Percentiles rank a stretch among this genome's conserved stretches.
These are phyloP conservation scores for Amniculicola lignicola DNA, from an alignment of 495 filamentous ascomycete species.

Conservation along the genomic window DNA sequence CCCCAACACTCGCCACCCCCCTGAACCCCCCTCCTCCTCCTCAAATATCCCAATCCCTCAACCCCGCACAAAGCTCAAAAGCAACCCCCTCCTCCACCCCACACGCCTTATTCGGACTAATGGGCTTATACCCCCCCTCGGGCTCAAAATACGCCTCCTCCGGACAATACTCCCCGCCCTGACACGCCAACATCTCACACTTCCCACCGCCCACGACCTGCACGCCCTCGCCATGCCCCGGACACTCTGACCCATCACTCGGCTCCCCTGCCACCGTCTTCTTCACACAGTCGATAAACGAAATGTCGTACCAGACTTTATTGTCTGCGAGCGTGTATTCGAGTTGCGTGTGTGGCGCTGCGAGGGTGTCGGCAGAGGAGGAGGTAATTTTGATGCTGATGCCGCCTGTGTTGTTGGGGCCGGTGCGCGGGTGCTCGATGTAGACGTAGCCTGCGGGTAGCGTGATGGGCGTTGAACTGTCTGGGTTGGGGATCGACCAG, in stretches of 20 bases:
- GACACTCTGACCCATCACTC: neutral
- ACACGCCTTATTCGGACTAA: neutral
- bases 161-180: neutral
- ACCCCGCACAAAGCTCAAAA: conserved; percentile 7
- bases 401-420: neutral
- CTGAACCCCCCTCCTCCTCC: neutral
- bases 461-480: neutral
- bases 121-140: neutral
- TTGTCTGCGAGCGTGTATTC: neutral
- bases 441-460: neutral
- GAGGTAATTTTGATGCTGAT: neutral
- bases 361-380: neutral
- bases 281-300: neutral
- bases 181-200: neutral
- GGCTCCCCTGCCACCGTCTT: neutral
- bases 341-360: neutral
- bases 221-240: neutral
- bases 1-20: too few relatives aligned
- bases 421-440: neutral
- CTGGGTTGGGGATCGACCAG: neutral
- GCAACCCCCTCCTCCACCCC: neutral
- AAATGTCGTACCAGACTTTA: neutral
- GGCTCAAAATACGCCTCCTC: neutral
- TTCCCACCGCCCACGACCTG: neutral
- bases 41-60: neutral